Evolutionary conservation across 1,284 basidiomycete species (phyloP).

Genomic region (Ceratobasidium theobromae): DNA sequence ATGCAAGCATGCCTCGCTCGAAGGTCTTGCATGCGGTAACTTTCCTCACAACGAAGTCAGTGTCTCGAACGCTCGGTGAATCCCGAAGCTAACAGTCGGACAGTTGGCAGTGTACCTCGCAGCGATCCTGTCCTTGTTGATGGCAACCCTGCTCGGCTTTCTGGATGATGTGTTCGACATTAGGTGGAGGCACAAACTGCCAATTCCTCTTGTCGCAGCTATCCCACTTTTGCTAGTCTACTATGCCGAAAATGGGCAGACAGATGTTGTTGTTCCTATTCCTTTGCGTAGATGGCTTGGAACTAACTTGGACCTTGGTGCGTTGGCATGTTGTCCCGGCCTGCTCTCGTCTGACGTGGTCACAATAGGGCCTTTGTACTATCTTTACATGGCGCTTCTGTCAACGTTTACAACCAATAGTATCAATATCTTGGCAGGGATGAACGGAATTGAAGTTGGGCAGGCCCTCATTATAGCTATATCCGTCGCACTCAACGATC

Average conservation of each 20-base stretch:
- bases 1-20: conserved; percentile 45
- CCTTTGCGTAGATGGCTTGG: conserved; percentile 71
- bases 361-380: conserved; percentile 82
- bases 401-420: conserved; percentile 98
- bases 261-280: conserved; percentile 92
- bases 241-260: conserved; percentile 90
- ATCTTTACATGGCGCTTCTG: conserved; percentile 92
- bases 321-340: conserved; percentile 38
- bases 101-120: conserved; percentile 92
- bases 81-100: neutral
- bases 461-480: conserved; percentile 92
- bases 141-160: conserved; percentile 93
- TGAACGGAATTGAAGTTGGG: conserved; percentile 93
- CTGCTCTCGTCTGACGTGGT: neutral
- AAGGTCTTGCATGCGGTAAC: conserved; percentile 65
- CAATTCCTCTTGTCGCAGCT: conserved; percentile 93
- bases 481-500: conserved; percentile 88
- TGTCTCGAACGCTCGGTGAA: conserved; percentile 32
- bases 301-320: conserved; percentile 85
- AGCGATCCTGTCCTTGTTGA: conserved; percentile 84
- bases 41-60: conserved; percentile 88
- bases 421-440: conserved; percentile 98
- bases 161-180: conserved; percentile 99
- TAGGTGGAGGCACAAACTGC: conserved; percentile 96
- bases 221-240: conserved; percentile 96